A percentile compares a stretch with the other conserved stretches of the same genome.
Conservation (phyloP, 441 rosid species). For the Populus hybrid region DNA sequence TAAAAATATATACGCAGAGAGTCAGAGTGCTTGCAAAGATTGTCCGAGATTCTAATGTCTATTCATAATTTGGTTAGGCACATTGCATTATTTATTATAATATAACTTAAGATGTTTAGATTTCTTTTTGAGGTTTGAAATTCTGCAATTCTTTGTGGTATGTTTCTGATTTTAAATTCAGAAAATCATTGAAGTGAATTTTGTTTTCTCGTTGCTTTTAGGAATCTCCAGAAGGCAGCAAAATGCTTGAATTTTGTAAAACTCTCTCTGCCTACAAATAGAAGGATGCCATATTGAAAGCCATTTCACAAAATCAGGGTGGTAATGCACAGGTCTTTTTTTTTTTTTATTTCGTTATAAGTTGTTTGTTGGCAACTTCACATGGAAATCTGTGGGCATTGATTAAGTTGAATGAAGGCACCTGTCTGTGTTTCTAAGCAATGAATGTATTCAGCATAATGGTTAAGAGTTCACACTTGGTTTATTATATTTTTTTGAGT, state of each 20-base stretch:
- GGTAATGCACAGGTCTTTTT: neutral
- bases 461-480: neutral
- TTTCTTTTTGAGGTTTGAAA: neutral
- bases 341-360: constrained; percentile 3
- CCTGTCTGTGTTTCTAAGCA: neutral
- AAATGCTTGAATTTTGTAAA: constrained; percentile 61
- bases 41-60: neutral
- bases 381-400: neutral
- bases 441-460: neutral
- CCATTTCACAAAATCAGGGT: constrained; percentile 74
- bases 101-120: constrained; percentile 3
- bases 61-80: neutral
- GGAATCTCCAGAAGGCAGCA: constrained; percentile 66
- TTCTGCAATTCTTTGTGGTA: neutral
- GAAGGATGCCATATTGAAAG: constrained; percentile 57
- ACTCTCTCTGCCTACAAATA: constrained; percentile 75
- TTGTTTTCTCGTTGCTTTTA: constrained; percentile 22
- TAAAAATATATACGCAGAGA: neutral
- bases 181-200: neutral
- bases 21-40: neutral
- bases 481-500: neutral
- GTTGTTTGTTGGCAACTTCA: neutral
- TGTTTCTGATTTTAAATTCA: constrained; percentile 3
- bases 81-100: neutral
- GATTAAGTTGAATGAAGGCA: neutral